Conservation (phyloP, 345 rosid species). For the Pugionium cornutum region DNA sequence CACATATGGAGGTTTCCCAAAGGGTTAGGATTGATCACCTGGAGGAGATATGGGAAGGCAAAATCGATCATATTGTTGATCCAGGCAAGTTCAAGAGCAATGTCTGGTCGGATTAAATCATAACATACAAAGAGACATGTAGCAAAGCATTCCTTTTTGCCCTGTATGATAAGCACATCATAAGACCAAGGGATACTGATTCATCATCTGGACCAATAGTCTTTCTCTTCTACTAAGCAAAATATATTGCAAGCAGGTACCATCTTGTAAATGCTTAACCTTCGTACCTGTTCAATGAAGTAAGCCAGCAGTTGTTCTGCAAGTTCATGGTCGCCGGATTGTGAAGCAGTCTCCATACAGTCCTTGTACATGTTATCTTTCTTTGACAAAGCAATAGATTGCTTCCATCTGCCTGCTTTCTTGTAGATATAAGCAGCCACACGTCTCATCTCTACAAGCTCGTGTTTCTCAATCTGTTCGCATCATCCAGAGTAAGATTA, state of each 20-base stretch:
- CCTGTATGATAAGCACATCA: conserved; percentile 46
- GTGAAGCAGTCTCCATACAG: conserved; percentile 99
- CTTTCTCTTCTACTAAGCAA: background rate
- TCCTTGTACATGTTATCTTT: conserved; percentile 88
- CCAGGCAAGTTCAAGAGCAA: conserved; percentile 92
- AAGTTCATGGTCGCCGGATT: conserved; percentile 94
- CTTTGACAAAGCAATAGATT: conserved; percentile 93
- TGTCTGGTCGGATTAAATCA: conserved; percentile 76
- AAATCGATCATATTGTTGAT: conserved; percentile 84
- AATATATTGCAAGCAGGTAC: no score
- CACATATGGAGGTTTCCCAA: background rate
- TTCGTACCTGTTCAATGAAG: conserved; percentile 84
- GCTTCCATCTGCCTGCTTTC: conserved; percentile 99
- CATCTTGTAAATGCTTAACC: background rate
- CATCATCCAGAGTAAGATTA: conserved; percentile 28
- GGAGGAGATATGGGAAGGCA: conserved; percentile 82
- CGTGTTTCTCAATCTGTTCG: conserved; percentile 92
- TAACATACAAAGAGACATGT: conserved; percentile 94
- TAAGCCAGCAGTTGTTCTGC: conserved; percentile 93
- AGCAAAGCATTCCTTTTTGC: conserved; percentile 92
- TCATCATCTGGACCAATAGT: conserved; percentile 16
- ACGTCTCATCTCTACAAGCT: conserved; percentile 99
- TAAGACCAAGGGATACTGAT: conserved; percentile 4
- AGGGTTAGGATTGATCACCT: conserved; percentile 45
- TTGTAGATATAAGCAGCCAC: conserved; percentile 98